Base-by-base conservation (phyloP, 2,329 filamentous ascomycete species). In the Aureobasidium mangrovei region DNA sequence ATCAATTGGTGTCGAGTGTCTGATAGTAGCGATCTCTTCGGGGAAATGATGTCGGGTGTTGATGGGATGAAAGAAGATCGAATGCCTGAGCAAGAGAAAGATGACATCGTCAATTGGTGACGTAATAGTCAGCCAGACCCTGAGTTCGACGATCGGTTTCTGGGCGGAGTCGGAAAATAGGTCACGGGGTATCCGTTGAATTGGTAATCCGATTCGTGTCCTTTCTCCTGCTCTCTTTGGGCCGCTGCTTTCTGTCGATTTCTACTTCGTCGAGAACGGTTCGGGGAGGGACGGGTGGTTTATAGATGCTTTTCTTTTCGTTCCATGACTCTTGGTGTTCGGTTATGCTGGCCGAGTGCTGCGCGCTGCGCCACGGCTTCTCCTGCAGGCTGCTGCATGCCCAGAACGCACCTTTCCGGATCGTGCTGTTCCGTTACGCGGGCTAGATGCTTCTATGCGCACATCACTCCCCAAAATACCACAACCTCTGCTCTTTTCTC, bases 101-200 rank as follows among this genome's bases (percentile, higher is more conserved):
- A 49, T 40, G 36, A 33, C 47, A 42, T 51, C 48, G 48, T 52
- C 28, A 35, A 51, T 18, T 18, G 18, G 18, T 18, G 18, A 18
- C 18, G 18, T 18, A 18, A 18, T 18, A 18, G 18, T 18, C 18
- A 18, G 18, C 18, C 18, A 18, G 18, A 52, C n/a, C 38, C 48
- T 27, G 31, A 18, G 48, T 29, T 10, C 5, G 9, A 8, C 7
- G 48, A 52, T 52, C 48, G 26, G 33, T 33, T 28, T 29, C 12
- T 51, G 18, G 36, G 35, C 8, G 33, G 31, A 39, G 38, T 36
- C 28, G 47, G 6, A 18, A 31, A 43, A 36, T 3, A 31, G 40
- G 48, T 53, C 48, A 53, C 48, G 40, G 18, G 38, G 35, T 42
- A 42, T 51, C 35, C 35, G 47, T 51, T 51, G 47, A 35, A 51